Evolutionary conservation across 2,329 filamentous ascomycete species (phyloP), one percentile per base, ranked within the genome.

Genomic region (Polytolypa hystricis): DNA sequence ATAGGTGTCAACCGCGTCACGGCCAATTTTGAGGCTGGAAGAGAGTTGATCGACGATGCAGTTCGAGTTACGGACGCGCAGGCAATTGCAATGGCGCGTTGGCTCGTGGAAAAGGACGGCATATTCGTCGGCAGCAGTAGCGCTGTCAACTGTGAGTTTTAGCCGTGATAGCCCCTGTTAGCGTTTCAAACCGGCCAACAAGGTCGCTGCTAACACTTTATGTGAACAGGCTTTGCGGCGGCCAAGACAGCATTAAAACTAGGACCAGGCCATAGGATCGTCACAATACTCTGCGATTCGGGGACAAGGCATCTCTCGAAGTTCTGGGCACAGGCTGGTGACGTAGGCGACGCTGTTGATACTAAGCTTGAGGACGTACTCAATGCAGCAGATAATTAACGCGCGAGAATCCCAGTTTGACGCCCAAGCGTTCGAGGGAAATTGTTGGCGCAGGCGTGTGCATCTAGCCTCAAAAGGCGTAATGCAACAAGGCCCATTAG

Each of bases 1-100:
- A 84, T 98, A 45, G 91, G 91, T 1, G 83, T 96, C 58, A 98
- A 94, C 56, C 79, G 91, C 2, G 71, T 94, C n/a, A 98, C 91
- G 1, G 74, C 77, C 36, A 98, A 96, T 58, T 91, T 98, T 46
- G 84, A 94, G 55, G 80, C 79, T 18, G 91, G 89, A 0, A 71
- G 84, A 46, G 79, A 89, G 52, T 62, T 95, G 38, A 75, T 98
- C 36, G 85, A 95, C 56, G 86, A 95, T 61, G 89, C 91, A 2
- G 77, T 96, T 25, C 75, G 79, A 41, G 85, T 98, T 10, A 84
- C 77, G 2, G 93, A 98, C 58, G 74, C 77, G 33, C 87, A 98
- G 65, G 91, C 91, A 9, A 77, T 84, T 56, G 73, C 71, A 37
- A 98, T 98, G 91, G 91, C 89, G n/a, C 71, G 84, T 44, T 96